phyloP scores from a whole-genome alignment of 768 basidiomycete genomes.

The Hygrophorus pudorinus region DNA sequence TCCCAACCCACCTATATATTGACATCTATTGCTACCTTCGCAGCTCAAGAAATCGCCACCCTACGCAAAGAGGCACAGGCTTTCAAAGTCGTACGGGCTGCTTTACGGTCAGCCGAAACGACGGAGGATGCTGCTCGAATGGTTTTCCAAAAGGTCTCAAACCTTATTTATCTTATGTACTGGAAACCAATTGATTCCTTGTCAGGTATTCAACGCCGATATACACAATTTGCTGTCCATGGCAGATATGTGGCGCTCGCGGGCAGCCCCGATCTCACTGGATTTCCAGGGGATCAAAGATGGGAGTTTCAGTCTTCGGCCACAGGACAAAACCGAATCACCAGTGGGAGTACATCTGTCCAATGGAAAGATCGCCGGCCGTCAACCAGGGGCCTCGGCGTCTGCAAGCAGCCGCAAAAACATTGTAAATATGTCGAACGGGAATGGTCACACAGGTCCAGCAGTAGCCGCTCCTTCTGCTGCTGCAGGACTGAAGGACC shows the following conservation, averaged over 20 bases:
- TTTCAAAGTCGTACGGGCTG: slow-evolving; percentile 70
- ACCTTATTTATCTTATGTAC: background rate
- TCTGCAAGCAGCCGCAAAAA: slow-evolving; percentile 15
- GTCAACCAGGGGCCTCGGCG: background rate
- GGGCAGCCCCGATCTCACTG: slow-evolving; percentile 79
- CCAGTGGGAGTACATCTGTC: background rate
- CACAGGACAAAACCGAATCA: slow-evolving; percentile 13
- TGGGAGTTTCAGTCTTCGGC: slow-evolving; percentile 43
- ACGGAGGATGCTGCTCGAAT: slow-evolving; percentile 47
- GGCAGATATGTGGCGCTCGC: slow-evolving; percentile 94
- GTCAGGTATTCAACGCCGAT: slow-evolving; percentile 80
- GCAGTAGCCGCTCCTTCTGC: background rate
- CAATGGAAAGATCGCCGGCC: too few species aligned
- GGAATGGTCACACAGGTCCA: background rate
- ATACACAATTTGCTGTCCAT: slow-evolving; percentile 84
- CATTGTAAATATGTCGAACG: slow-evolving; percentile 10
- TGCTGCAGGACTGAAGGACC: slow-evolving; percentile 59
- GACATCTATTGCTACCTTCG: background rate
- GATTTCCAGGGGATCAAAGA: slow-evolving; percentile 69
- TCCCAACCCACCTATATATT: background rate
- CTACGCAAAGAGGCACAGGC: slow-evolving; percentile 84
- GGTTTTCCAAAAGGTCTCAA: slow-evolving; percentile 74
- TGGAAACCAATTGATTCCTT: background rate
- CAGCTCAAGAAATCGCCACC: slow-evolving; percentile 85
- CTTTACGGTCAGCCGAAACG: slow-evolving; percentile 36